Percentiles rank a stretch among this genome's conserved stretches.
Evolutionary conservation across 176 grass and related monocot species (phyloP).

Genomic region (Oryza australiensis): DNA sequence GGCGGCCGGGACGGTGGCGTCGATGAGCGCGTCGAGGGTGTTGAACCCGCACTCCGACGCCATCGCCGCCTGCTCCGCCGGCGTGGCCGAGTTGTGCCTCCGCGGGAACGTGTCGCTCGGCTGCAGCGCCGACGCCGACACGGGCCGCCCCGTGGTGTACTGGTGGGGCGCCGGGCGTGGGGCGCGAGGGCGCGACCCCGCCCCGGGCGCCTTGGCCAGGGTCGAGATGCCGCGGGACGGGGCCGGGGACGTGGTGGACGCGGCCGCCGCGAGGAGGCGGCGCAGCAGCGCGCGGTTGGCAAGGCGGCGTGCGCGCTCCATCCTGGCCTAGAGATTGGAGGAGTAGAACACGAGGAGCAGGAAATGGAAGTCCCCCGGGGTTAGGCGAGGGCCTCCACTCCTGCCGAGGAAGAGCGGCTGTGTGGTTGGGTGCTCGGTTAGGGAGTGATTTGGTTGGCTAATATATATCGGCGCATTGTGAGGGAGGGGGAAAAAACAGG

Average conservation of each 20-base stretch:
- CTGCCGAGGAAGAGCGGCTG: conserved; percentile 53
- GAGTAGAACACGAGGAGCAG: not conserved
- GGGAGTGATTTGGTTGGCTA: conserved; percentile 43
- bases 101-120: conserved; percentile 91
- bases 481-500: not conserved
- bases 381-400: conserved; percentile 27
- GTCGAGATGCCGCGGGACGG: conserved; percentile 53
- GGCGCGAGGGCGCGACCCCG: conserved; percentile 4
- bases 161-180: conserved; percentile 19
- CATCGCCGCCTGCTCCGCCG: conserved; percentile 70
- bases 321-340: not conserved
- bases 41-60: conserved; percentile 66
- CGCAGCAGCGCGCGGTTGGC: conserved; percentile 71
- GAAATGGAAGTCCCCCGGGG: conserved; percentile 22
- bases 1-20: conserved; percentile 69
- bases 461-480: conserved; percentile 32
- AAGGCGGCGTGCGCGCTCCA: conserved; percentile 84
- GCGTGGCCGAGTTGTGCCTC: conserved; percentile 91
- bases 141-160: conserved; percentile 34
- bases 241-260: conserved; percentile 29
- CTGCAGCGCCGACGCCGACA: conserved; percentile 60
- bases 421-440: conserved; percentile 4
- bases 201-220: conserved; percentile 25
- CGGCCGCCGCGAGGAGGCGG: conserved; percentile 57
- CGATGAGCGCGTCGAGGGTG: conserved; percentile 70